phyloP scores from a whole-genome alignment of 1,284 basidiomycete genomes.

The Anthracocystis panici-leucophaei region DNA sequence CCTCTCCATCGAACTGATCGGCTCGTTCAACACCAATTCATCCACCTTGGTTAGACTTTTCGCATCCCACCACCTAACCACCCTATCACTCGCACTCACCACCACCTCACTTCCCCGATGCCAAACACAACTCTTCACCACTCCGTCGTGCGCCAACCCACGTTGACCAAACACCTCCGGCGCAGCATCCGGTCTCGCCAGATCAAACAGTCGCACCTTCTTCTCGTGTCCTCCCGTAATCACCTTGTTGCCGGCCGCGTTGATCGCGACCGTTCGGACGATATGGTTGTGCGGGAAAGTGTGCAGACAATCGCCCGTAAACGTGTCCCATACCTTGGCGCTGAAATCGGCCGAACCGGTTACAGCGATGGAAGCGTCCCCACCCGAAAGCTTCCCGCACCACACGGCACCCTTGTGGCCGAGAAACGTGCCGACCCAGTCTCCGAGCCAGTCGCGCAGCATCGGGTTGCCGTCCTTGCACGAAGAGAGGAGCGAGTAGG shows the following conservation, averaged over 20 bases:
- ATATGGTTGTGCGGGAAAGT: conserved; percentile 98
- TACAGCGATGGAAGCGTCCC: conserved; percentile 78
- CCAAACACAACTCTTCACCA: conserved; percentile 92
- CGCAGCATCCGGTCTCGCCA: conserved; percentile 78
- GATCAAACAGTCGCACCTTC: conserved; percentile 94
- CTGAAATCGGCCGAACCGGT: conserved; percentile 97
- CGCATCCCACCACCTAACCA: conserved; percentile 95
- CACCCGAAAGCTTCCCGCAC: conserved; percentile 90
- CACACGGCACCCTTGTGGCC: conserved; percentile 99
- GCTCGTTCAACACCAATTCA: conserved; percentile 79
- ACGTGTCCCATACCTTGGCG: conserved; percentile 98
- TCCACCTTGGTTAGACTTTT: conserved; percentile 80
- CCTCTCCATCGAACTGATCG: conserved; percentile 90
- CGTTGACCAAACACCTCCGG: conserved; percentile 77
- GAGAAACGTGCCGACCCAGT: conserved; percentile 98
- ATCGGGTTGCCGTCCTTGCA: conserved; percentile 70
- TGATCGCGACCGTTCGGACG: conserved; percentile 91
- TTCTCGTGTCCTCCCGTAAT: conserved; percentile 97
- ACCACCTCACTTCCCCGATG: conserved; percentile 75
- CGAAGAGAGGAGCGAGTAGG: conserved; percentile 65
- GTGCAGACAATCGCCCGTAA: conserved; percentile 84
- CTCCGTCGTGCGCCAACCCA: conserved; percentile 79
- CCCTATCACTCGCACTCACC: conserved; percentile 88
- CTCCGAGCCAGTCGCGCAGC: conserved; percentile 75
- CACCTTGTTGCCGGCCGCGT: conserved; percentile 77